Evolutionary conservation across 2,329 filamentous ascomycete species (phyloP), one percentile per base, ranked within the genome.

Genomic region (Helotiales sp.): DNA sequence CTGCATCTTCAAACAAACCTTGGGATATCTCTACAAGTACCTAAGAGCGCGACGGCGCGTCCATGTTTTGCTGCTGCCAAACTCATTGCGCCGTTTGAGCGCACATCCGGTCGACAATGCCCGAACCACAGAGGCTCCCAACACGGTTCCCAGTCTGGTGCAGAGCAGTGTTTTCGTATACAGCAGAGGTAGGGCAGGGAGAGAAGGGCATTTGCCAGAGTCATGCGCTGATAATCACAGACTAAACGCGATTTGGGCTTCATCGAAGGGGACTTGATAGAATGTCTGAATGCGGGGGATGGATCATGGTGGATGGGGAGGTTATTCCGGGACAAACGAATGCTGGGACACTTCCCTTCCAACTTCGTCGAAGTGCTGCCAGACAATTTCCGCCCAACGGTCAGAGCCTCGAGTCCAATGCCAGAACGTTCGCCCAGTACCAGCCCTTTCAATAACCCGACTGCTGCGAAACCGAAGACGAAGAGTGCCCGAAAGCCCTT

Each of bases 251-350:
- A 99, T 78, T 86, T 99, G 66, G 96, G 96, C 17, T 99, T 99
- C 80, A 91, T 99, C 73, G 96, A 99, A 80, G 96, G 96, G 71
- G 96, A 99, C 80, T 81, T 99, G 72, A 99, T 99, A 78, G 96
- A 99, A 86, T 97, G 95, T 77, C 85, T 99, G 62, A 99, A 99
- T 79, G 96, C 96, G 22, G 96, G 96, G 70, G 96, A 99, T 81
- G 96, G 96, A 61, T 94, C 93, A 55, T 99, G 96, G 96, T 99
- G 96, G 96, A 97, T 94, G 81, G 96, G 96, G 57, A 89, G 95
- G 70, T 82, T 99, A 77, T 92, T 90, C 77, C 89, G 96, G 74
- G 96, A 99, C 80, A 91, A 92, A 79, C 89, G 94, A 76, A 93
- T 95, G 75, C 90, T 97, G 75, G 96, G 96, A 63, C 84, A 96